Percentiles rank a stretch among this genome's conserved stretches.
phyloP scores from a whole-genome alignment of 345 rosid species.

The Laguncularia racemosa region DNA sequence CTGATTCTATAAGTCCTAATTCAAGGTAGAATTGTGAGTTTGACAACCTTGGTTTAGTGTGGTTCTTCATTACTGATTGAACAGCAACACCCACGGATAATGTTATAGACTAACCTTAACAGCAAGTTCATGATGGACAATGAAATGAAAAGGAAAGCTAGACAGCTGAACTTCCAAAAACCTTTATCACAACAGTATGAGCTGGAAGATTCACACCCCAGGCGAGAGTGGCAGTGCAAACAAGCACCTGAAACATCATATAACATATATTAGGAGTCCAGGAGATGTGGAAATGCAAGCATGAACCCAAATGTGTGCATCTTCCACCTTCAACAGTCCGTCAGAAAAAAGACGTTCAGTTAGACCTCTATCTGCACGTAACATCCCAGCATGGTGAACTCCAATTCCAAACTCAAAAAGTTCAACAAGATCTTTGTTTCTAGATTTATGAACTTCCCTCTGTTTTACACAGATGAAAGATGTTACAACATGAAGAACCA shows the following conservation, averaged over 20 bases:
- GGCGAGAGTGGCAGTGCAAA: slow-evolving; percentile 98
- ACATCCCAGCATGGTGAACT: slow-evolving; percentile 97
- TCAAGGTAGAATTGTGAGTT: too few relatives aligned
- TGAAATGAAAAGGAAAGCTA: too few relatives aligned
- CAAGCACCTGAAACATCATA: slow-evolving; percentile 63
- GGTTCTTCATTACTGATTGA: too few relatives aligned
- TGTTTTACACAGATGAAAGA: slow-evolving; percentile 25
- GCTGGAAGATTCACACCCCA: slow-evolving; percentile 99
- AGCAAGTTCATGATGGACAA: too few relatives aligned
- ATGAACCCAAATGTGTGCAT: slow-evolving; percentile 9
- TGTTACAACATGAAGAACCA: slow-evolving; percentile 10
- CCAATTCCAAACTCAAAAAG: slow-evolving; percentile 74
- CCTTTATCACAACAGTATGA: slow-evolving; percentile 98
- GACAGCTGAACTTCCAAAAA: slow-evolving; percentile 7
- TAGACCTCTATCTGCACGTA: slow-evolving; percentile 87
- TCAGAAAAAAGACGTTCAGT: slow-evolving; percentile 90
- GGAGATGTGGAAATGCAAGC: slow-evolving; percentile 8
- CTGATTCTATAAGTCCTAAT: too few relatives aligned
- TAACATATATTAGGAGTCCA: slow-evolving; percentile 4
- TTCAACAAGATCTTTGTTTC: slow-evolving; percentile 85
- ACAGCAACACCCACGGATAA: too few relatives aligned
- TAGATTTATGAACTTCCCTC: slow-evolving; percentile 88
- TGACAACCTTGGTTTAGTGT: too few relatives aligned
- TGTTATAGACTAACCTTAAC: too few relatives aligned
- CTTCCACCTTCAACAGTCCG: slow-evolving; percentile 75